phyloP scores from a whole-genome alignment of 2,329 filamentous ascomycete species.

The Verticillium nubilum region DNA sequence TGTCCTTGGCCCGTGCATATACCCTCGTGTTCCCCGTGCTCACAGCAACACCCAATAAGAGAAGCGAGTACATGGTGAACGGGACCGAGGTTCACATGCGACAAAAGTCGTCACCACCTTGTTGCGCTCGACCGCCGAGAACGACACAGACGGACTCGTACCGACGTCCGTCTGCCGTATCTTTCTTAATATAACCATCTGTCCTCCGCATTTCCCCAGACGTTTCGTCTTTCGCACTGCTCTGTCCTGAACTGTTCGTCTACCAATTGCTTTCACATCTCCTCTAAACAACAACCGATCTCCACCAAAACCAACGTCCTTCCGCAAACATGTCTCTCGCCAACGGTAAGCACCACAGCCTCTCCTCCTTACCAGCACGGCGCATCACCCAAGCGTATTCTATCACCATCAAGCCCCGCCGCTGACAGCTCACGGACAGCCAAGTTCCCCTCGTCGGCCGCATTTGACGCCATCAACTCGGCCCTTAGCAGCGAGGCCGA shows the following conservation, averaged over 20 bases:
- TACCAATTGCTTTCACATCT: background rate
- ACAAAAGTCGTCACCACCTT: slow-evolving; percentile 6
- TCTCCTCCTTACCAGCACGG: background rate
- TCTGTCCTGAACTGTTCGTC: background rate
- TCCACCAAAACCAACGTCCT: background rate
- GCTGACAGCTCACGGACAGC: slow-evolving; percentile 37
- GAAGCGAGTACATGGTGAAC: background rate
- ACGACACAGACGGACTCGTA: background rate
- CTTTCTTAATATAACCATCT: slow-evolving; percentile 6
- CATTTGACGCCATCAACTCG: slow-evolving; percentile 82
- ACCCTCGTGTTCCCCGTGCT: background rate
- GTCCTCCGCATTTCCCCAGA: slow-evolving; percentile 2
- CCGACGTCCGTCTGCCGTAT: background rate
- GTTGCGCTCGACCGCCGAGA: background rate
- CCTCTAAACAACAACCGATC: background rate
- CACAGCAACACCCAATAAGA: background rate
- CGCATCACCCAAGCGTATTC: background rate
- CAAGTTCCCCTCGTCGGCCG: slow-evolving; percentile 82
- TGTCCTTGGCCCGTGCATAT: background rate
- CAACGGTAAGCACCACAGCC: slow-evolving; percentile 48
- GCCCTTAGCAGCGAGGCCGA: slow-evolving; percentile 67
- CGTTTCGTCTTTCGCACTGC: background rate
- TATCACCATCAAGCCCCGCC: background rate
- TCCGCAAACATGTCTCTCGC: slow-evolving; percentile 61
- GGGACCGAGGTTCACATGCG: slow-evolving; percentile 14